These are phyloP conservation scores for Kwoniella botswanensis DNA, from an alignment of 768 basidiomycete genomes.

Conservation along the genomic window DNA sequence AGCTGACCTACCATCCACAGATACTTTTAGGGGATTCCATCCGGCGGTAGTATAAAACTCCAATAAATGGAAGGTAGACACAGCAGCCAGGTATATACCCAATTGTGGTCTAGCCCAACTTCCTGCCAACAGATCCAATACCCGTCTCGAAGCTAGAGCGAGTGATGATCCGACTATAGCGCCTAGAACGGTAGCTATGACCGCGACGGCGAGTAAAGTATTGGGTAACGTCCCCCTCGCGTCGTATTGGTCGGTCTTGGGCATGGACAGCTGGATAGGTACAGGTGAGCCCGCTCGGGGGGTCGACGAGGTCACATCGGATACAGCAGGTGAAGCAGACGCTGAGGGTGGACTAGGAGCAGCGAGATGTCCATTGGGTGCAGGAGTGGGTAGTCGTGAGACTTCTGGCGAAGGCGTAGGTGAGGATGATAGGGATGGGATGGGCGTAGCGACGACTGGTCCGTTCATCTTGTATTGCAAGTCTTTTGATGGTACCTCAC, in stretches of 20 bases:
- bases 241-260: conserved; percentile 40
- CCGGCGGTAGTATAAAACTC: conserved; percentile 96
- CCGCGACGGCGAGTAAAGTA: conserved; percentile 77
- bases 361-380: conserved; percentile 11
- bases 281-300: conserved; percentile 10
- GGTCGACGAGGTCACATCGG: conserved; percentile 13
- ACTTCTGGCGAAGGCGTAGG: conserved; percentile 21
- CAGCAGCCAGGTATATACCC: conserved; percentile 79
- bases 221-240: conserved; percentile 77
- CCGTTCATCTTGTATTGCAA: background rate
- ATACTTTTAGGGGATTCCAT: conserved; percentile 91
- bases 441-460: conserved; percentile 5
- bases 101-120: conserved; percentile 78
- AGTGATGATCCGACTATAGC: conserved; percentile 67
- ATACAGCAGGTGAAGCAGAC: conserved; percentile 3
- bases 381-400: conserved; percentile 22
- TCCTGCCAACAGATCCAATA: conserved; percentile 22
- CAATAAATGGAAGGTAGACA: conserved; percentile 88
- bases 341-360: background rate
- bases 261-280: conserved; percentile 26
- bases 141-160: conserved; percentile 53
- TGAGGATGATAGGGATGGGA: conserved; percentile 21
- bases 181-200: conserved; percentile 87
- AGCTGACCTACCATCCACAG: conserved; percentile 78
- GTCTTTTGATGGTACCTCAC: background rate